phyloP scores from a whole-genome alignment of 73 alveolate genomes.

The Tetrahymena malaccensis region DNA sequence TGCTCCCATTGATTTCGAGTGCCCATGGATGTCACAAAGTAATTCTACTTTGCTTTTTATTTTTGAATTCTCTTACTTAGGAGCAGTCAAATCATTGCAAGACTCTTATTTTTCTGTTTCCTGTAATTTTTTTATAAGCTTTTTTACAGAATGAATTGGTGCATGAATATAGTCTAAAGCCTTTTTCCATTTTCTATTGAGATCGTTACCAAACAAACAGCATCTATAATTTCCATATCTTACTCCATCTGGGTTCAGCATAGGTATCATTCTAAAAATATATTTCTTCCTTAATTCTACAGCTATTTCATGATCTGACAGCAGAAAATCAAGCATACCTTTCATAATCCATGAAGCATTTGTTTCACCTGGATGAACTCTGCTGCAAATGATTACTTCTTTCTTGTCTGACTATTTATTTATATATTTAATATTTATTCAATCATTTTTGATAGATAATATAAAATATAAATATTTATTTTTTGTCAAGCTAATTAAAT shows the following conservation, averaged over 20 bases:
- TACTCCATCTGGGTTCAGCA: constrained; percentile 75
- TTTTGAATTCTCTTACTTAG: constrained; percentile 9
- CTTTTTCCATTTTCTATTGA: constrained; percentile 84
- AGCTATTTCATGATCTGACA: constrained; percentile 66
- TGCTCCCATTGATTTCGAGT: constrained; percentile 58
- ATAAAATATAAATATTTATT: too few relatives aligned
- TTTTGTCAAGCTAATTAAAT: too few relatives aligned
- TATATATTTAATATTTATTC: too few relatives aligned
- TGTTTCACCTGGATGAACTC: constrained; percentile 93
- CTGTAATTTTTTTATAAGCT: constrained; percentile 46
- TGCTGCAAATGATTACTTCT: constrained; percentile 53
- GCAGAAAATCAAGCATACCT: constrained; percentile 75
- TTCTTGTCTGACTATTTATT: constrained; percentile 27
- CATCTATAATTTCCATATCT: constrained; percentile 86
- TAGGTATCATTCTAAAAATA: constrained; percentile 80
- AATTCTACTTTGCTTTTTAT: constrained; percentile 18
- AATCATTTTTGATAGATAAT: too few relatives aligned
- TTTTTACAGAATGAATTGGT: constrained; percentile 58
- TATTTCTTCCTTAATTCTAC: constrained; percentile 60
- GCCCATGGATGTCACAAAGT: constrained; percentile 87
- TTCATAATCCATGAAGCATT: constrained; percentile 69
- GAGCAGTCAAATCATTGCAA: neutral
- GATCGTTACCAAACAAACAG: constrained; percentile 74
- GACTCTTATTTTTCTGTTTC: neutral
- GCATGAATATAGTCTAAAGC: constrained; percentile 85